A percentile compares a stretch with the other conserved stretches of the same genome.
Conservation (phyloP, 768 basidiomycete species). For the Hygrocybe coccinea region DNA sequence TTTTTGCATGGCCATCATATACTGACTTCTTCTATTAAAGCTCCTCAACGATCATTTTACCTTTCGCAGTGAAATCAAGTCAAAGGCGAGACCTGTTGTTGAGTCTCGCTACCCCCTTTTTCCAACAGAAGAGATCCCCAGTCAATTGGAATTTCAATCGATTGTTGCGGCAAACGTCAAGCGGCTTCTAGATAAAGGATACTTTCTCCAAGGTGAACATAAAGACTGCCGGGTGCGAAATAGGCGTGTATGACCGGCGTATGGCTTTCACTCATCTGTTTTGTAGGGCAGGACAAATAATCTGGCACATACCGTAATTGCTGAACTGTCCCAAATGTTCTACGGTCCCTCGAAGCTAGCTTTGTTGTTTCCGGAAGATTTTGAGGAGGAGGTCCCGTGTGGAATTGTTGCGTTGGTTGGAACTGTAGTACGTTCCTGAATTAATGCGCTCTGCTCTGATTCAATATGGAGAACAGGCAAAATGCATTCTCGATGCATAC, state of each 20-base stretch:
- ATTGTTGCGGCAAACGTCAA: background rate
- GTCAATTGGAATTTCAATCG: background rate
- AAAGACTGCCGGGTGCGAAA: background rate
- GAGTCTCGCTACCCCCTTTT: background rate
- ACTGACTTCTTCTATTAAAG: background rate
- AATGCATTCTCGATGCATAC: background rate
- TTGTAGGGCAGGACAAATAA: constrained; percentile 1
- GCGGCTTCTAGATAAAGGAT: background rate
- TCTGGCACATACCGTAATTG: background rate
- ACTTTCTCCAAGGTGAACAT: background rate
- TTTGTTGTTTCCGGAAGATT: constrained; percentile 6
- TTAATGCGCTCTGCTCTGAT: background rate
- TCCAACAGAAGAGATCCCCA: background rate
- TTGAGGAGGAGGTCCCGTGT: constrained; percentile 9
- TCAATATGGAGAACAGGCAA: background rate
- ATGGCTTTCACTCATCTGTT: background rate
- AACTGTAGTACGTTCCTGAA: constrained; percentile 8
- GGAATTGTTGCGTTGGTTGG: constrained; percentile 7
- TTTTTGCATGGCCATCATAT: background rate
- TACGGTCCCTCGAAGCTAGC: constrained; percentile 6
- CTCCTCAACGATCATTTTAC: background rate
- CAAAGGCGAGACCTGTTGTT: background rate
- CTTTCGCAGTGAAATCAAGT: background rate
- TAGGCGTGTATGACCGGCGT: background rate
- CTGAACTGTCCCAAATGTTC: background rate